These are phyloP conservation scores for Aspergillus pseudonomiae DNA, from an alignment of 2,329 filamentous ascomycete genomes.

Conservation along the genomic window DNA sequence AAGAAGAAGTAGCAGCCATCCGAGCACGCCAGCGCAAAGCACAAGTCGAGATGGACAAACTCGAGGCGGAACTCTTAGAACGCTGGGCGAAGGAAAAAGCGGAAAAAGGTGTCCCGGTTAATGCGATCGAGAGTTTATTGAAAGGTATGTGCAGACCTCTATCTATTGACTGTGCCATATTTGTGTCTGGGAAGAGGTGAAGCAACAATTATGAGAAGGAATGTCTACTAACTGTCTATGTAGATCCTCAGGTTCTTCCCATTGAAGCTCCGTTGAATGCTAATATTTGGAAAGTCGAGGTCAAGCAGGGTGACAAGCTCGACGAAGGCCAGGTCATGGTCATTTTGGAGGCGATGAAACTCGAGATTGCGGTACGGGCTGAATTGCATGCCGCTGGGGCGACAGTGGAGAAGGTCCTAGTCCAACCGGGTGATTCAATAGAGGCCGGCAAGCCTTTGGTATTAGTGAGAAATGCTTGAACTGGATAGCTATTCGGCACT, in stretches of 20 bases:
- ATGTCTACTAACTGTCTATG: background rate
- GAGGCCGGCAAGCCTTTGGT: constrained; percentile 38
- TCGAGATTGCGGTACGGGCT: constrained; percentile 54
- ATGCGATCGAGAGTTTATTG: constrained; percentile 53
- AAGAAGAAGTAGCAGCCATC: constrained; percentile 52
- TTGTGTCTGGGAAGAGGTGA: background rate
- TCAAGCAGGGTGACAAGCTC: constrained; percentile 47
- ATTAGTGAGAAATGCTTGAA: constrained; percentile 25
- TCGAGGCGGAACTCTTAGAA: constrained; percentile 41
- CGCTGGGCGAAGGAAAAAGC: constrained; percentile 47
- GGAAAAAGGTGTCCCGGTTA: constrained; percentile 53
- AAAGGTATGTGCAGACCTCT: constrained; percentile 39
- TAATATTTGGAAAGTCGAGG: constrained; percentile 58
- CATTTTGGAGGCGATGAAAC: constrained; percentile 61
- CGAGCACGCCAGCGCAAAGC: constrained; percentile 50
- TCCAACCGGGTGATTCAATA: constrained; percentile 44
- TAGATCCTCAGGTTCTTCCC: constrained; percentile 40
- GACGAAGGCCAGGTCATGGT: constrained; percentile 47
- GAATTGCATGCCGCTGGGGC: constrained; percentile 30
- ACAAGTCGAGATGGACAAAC: constrained; percentile 48
- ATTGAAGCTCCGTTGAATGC: constrained; percentile 52
- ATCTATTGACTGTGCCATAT: background rate
- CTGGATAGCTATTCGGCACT: background rate
- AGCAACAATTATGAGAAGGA: background rate
- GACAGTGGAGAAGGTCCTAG: constrained; percentile 44